Evolutionary conservation across 768 basidiomycete species (phyloP).

Genomic region (Mycena olivaceomarginata): DNA sequence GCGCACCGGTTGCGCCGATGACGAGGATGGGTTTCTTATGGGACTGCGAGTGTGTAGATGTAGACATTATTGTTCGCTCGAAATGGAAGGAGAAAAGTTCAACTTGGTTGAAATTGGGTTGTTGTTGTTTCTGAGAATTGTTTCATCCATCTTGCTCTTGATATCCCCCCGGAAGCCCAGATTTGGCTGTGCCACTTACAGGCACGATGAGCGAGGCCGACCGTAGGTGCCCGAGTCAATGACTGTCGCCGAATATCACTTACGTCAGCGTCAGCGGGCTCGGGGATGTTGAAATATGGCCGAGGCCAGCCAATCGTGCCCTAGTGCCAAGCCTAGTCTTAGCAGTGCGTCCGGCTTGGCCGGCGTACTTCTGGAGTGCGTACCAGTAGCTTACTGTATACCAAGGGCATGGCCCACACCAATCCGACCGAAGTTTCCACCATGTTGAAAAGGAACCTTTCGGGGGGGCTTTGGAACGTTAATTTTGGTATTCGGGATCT

Average conservation of each 20-base stretch:
- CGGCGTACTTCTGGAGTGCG: too few relatives aligned
- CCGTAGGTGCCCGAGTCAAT: neutral
- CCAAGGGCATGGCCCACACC: too few relatives aligned
- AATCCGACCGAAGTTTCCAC: too few relatives aligned
- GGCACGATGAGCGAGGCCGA: neutral
- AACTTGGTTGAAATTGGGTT: neutral
- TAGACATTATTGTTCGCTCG: neutral
- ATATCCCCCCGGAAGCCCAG: neutral
- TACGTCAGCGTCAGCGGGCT: neutral
- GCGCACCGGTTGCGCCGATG: slow-evolving; percentile 68
- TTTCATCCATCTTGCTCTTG: neutral
- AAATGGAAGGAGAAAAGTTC: neutral
- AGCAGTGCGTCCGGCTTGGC: too few relatives aligned
- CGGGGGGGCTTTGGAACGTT: too few relatives aligned
- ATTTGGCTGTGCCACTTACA: neutral
- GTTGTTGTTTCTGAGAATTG: neutral
- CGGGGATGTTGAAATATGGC: neutral
- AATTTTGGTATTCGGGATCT: too few relatives aligned
- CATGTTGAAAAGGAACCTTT: too few relatives aligned
- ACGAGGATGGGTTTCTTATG: slow-evolving; percentile 61
- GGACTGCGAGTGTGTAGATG: neutral
- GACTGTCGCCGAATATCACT: neutral
- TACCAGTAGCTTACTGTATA: too few relatives aligned
- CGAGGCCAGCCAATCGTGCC: neutral
- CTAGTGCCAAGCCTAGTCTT: too few relatives aligned